Evolutionary conservation across 345 rosid species (phyloP), one percentile per base, ranked within the genome.

Genomic region (Sisymbrium irio): DNA sequence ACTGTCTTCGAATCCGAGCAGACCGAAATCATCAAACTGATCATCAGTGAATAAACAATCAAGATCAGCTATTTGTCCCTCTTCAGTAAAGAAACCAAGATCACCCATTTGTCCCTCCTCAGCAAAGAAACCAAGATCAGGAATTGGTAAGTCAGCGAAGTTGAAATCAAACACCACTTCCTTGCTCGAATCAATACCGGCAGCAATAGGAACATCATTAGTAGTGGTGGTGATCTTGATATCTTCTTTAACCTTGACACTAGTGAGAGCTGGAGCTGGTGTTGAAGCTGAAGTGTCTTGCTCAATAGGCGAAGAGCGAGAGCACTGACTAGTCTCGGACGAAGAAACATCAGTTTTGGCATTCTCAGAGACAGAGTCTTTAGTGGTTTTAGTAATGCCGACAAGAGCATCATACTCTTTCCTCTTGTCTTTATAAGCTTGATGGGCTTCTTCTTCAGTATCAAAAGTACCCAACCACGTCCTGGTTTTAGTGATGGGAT

Each of bases 391-490:
- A 3, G 73, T 1, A 7, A 11, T 17, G 25, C 28, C 46, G 17
- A 68, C 66, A 54, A 82, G 56, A 5, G 84, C 86, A 58, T 85
- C 96, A n/a, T 78, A 90, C 73, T 92, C 96, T 9, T 76, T 73
- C 75, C 86, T 87, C 81, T 85, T 92, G 12, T 70, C 74, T 42
- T 83, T 80, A 20, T 92, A 90, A 51, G 96, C 99, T 27, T 81
- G 78, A 20, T 92, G 88, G 3, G 99, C 99, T 17, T 88, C 97
- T 74, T 92, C 96, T 0, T 82, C 86, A 9, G 99, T 92, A 0
- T 82, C 66, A 63, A 76, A 96, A 37, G 99, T 92, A 41, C 99
- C 99, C 76, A 96, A 81, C 99, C 99, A 96, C 17, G 76, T 80
- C 73, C 99, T 85, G 30, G 66, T 71, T 22, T 80, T 85, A 37